phyloP scores from a whole-genome alignment of 1,284 basidiomycete genomes.

The Heterobasidion irregulare region DNA sequence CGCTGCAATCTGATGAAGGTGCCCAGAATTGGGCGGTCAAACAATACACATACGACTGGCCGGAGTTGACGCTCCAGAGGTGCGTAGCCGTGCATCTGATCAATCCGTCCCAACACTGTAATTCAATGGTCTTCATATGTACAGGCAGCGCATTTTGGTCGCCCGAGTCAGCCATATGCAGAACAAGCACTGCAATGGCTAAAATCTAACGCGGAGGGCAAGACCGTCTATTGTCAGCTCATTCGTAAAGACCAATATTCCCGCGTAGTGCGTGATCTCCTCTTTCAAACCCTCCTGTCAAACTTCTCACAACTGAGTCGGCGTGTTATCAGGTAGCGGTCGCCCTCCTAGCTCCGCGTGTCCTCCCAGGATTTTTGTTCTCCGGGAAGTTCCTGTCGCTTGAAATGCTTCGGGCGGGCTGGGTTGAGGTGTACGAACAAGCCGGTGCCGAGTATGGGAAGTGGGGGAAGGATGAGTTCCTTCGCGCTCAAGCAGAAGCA shows the following conservation, averaged over 20 bases:
- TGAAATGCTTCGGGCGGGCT: conserved; percentile 74
- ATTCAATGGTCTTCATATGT: neutral
- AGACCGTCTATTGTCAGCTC: conserved; percentile 60
- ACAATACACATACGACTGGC: conserved; percentile 82
- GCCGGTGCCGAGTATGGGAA: conserved; percentile 73
- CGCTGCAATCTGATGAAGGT: neutral
- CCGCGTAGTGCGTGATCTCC: conserved; percentile 51
- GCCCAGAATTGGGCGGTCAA: conserved; percentile 61
- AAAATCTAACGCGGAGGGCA: conserved; percentile 44
- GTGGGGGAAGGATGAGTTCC: conserved; percentile 54
- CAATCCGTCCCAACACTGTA: too few species aligned
- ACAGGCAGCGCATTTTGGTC: conserved; percentile 74
- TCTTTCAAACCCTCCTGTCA: neutral
- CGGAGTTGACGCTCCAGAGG: conserved; percentile 86
- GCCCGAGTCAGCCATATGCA: conserved; percentile 63
- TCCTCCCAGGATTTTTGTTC: conserved; percentile 40
- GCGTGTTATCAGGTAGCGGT: conserved; percentile 51
- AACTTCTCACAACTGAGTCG: neutral
- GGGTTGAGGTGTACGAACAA: conserved; percentile 69
- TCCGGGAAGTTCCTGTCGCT: conserved; percentile 53
- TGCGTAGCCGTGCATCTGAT: neutral
- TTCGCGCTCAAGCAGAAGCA: conserved; percentile 53
- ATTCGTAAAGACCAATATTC: conserved; percentile 75
- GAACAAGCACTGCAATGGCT: conserved; percentile 71
- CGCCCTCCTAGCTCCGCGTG: conserved; percentile 36